phyloP scores from a whole-genome alignment of 495 filamentous ascomycete genomes.

The Staphylotrichum longicolle region DNA sequence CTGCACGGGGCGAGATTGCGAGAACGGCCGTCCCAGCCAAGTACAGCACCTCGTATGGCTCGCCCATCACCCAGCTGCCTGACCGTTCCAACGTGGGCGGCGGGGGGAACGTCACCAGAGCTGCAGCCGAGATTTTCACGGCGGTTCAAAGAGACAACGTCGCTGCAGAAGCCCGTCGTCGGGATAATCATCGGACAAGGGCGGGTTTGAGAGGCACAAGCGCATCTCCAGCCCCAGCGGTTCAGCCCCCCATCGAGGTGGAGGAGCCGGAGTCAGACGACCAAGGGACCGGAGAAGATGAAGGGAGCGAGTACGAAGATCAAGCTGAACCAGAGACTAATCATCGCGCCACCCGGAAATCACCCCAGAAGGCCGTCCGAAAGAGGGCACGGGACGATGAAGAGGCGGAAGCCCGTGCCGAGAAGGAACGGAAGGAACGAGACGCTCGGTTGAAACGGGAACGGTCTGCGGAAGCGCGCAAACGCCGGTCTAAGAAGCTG shows the following conservation, averaged over 20 bases:
- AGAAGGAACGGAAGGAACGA: slow-evolving; percentile 23
- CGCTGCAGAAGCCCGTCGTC: slow-evolving; percentile 18
- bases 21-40: slow-evolving; percentile 27
- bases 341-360: background rate
- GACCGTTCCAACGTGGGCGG: slow-evolving; percentile 17
- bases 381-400: slow-evolving; percentile 27
- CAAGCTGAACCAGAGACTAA: background rate
- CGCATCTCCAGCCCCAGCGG: background rate
- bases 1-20: background rate
- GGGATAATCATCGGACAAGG: slow-evolving; percentile 2
- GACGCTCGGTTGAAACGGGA: slow-evolving; percentile 17
- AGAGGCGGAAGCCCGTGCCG: slow-evolving; percentile 20
- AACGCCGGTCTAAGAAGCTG: slow-evolving; percentile 4
- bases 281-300: slow-evolving; percentile 7
- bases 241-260: slow-evolving; percentile 1
- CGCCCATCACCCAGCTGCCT: slow-evolving; percentile 28
- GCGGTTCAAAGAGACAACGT: slow-evolving; percentile 23
- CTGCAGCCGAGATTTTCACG: slow-evolving; percentile 23
- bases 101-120: slow-evolving; percentile 20
- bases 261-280: slow-evolving; percentile 3
- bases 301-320: slow-evolving; percentile 11
- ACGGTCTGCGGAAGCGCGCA: slow-evolving; percentile 15
- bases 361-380: slow-evolving; percentile 6
- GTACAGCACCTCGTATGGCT: slow-evolving; percentile 37
- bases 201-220: background rate